A percentile compares a stretch with the other conserved stretches of the same genome.
These are phyloP conservation scores for Starmera pachycereana DNA, from an alignment of 805 yeast genomes.

Conservation along the genomic window DNA sequence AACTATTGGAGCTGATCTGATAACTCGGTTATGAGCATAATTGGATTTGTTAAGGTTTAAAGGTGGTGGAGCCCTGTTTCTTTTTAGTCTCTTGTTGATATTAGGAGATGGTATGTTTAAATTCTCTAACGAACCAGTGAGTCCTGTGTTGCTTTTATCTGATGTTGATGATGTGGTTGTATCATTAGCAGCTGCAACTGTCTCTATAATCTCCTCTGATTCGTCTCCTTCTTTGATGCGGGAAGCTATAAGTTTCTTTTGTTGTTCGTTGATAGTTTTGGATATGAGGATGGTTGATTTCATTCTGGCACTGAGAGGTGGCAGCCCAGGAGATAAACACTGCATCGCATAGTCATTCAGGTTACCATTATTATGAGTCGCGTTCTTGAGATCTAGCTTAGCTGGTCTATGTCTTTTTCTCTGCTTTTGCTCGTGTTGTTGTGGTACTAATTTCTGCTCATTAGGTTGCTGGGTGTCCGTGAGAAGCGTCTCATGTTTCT, in stretches of 20 bases:
- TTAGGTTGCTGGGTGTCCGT: not conserved
- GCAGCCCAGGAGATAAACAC: slow-evolving; percentile 20
- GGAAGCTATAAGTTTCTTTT: slow-evolving; percentile 17
- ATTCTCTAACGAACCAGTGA: slow-evolving; percentile 9
- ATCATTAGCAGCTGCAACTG: not conserved
- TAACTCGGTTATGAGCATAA: slow-evolving; percentile 14
- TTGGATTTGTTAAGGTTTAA: slow-evolving; percentile 12
- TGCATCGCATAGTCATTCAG: slow-evolving; percentile 17
- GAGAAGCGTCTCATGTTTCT: too few relatives aligned
- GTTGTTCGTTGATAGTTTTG: slow-evolving; percentile 17
- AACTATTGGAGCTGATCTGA: slow-evolving; percentile 24
- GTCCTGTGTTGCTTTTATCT: slow-evolving; percentile 1
- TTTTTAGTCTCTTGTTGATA: slow-evolving; percentile 16
- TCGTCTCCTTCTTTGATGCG: slow-evolving; percentile 7
- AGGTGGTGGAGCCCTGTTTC: slow-evolving; percentile 22
- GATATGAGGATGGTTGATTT: slow-evolving; percentile 17
- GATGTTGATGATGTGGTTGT: not conserved
- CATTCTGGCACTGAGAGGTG: slow-evolving; percentile 19
- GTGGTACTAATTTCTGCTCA: not conserved
- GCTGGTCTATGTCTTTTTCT: slow-evolving; percentile 21
- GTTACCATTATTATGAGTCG: slow-evolving; percentile 5
- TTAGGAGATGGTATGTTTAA: slow-evolving; percentile 13
- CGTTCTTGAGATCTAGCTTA: slow-evolving; percentile 10
- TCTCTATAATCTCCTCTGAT: not conserved
- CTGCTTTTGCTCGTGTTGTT: slow-evolving; percentile 1